Evolutionary conservation across 371 early-diverging fungal genomes (phyloP), one percentile per base, ranked within the genome.

Genomic region (Coemansia sp.): DNA sequence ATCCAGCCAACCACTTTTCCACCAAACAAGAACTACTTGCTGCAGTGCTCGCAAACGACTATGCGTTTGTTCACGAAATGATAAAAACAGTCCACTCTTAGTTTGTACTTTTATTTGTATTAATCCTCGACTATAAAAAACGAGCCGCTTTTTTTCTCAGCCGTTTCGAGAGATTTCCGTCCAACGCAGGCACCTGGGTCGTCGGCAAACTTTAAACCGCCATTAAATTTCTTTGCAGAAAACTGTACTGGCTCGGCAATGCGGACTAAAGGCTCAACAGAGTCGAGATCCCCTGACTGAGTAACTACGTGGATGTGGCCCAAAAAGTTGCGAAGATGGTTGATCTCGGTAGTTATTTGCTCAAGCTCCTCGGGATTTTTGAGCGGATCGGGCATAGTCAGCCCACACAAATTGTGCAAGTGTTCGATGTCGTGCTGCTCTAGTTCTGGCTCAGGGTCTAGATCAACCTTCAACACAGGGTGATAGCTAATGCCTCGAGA

Each of bases 291-390:
- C 37, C 60, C 75, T 7, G 67, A 59, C 37, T 39, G 33, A 18
- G 48, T 50, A 18, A 64, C 72, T 0, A 47, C 58, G 20, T 58
- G 64, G 3, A 75, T 59, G 18, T 75, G 75, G 44, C 75, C 64
- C 37, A 75, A 39, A 39, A 75, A 71, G 64, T 72, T 64, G 25
- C 72, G 62, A 14, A 75, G 75, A 62, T 63, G 64, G 63, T 75
- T 71, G 39, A 72, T 40, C 2, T 75, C 67, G 30, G 57, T 18
- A 33, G 30, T 33, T 3, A 63, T 42, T 16, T 23, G 65, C 23
- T 18, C 52, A 42, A 58, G 25, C 5, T 51, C 59, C 9, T 55
- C n/a, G 14, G 67, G 14, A 1, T 67, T 21, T 1, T 40, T 16
- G 7, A 16, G 21, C 5, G 64, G 55, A 18, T 64, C 68, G 4